A percentile compares a stretch with the other conserved stretches of the same genome.
Conservation (phyloP, 2,329 filamentous ascomycete species). For the Venturia aucupariae region DNA sequence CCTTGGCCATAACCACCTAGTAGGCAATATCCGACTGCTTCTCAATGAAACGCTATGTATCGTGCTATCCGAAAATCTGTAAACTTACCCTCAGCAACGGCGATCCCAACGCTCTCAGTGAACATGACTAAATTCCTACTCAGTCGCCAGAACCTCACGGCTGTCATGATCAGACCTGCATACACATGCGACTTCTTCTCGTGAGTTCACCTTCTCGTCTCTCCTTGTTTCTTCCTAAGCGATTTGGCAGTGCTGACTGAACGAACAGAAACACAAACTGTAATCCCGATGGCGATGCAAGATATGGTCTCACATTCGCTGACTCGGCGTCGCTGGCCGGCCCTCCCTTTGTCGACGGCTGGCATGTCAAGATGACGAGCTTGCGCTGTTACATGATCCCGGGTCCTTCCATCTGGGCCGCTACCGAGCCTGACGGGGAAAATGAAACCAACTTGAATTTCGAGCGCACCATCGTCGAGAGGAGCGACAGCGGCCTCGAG, state of each 20-base stretch:
- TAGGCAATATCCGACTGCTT: not conserved
- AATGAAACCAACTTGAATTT: not conserved
- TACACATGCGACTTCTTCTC: not conserved
- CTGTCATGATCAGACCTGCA: not conserved
- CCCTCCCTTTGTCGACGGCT: not conserved
- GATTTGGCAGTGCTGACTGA: not conserved
- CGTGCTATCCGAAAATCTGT: not conserved
- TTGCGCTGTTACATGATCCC: too few relatives aligned
- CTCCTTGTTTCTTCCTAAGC: not conserved
- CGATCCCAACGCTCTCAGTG: not conserved
- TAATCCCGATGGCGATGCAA: not conserved
- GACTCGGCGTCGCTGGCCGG: not conserved
- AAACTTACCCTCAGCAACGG: not conserved
- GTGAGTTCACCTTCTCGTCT: not conserved
- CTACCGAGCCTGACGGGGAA: too few relatives aligned
- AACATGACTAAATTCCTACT: not conserved
- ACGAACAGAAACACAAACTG: not conserved
- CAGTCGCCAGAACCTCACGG: not conserved
- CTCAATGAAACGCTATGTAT: not conserved
- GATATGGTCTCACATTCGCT: not conserved
- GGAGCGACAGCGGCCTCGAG: too few relatives aligned
- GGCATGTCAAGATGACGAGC: not conserved
- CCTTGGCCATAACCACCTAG: not conserved
- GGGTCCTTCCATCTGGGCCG: too few relatives aligned
- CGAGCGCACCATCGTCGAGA: too few relatives aligned